Evolutionary conservation across 2,329 filamentous ascomycete species (phyloP), one percentile per base, ranked within the genome.

Genomic region (Cercospora sp.): DNA sequence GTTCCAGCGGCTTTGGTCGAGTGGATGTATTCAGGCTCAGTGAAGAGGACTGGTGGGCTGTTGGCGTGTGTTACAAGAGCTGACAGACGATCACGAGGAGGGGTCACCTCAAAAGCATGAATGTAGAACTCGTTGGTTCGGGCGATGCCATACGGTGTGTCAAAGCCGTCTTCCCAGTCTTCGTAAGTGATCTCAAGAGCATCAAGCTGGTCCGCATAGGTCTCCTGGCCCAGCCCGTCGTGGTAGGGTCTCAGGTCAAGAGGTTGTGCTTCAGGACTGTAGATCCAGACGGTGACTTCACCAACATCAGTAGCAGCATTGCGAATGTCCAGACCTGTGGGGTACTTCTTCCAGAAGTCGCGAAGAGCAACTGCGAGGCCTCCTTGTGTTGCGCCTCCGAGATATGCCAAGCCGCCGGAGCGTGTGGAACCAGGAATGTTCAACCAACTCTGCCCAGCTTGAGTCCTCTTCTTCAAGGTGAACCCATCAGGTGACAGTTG

Each of bases 311-410:
- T 79, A 0, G 81, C 82, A 0, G 86, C 84, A 61, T 85, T 82
- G 0, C 81, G 77, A 10, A 89, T 82, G 57, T 89, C 87, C 4
- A 89, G 76, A 3, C 84, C 82, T 0, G 85, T 87, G 0, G 88
- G 88, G 69, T 87, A 88, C 16, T 85, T 82, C 78, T 89, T 86
- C 88, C 88, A 89, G 74, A 89, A 89, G 72, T 89, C 83, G 2
- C 84, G 83, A 58, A 88, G 80, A 0, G 86, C 86, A 5, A 89
- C 75, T 1, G 85, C 87, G 1, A 90, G 79, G 12, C 88, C 88
- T n/a, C 88, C 88, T 3, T 79, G 77, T 0, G 81, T 84, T 5
- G 87, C 84, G 9, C 84, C 84, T 1, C 88, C 88, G 0, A 89
- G 82, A 69, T 89, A 90, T 0, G 83, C 86, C 0, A 88, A 77